Evolutionary conservation across 1,139 yeast species (phyloP).

Genomic region (Yamadazyma conglobata): DNA sequence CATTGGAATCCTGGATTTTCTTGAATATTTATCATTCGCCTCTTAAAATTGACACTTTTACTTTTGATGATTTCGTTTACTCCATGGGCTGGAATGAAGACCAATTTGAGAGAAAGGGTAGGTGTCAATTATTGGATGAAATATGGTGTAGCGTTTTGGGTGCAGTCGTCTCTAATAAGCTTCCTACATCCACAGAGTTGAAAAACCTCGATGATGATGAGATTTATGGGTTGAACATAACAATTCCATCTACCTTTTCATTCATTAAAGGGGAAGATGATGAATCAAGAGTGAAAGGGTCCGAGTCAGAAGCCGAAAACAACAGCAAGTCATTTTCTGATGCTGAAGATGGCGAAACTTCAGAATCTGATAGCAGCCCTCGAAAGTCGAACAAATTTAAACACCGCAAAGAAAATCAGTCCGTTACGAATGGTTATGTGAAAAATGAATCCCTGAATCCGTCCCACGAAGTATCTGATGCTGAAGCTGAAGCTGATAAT

Average conservation of each 20-base stretch:
- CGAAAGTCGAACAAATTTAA: too few relatives aligned
- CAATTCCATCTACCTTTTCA: constrained; percentile 37
- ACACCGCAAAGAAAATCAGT: too few relatives aligned
- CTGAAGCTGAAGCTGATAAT: constrained; percentile 13
- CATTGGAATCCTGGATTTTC: constrained; percentile 72
- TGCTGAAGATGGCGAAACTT: constrained; percentile 23
- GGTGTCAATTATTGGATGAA: constrained; percentile 63
- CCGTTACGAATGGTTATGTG: too few relatives aligned
- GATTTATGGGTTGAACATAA: constrained; percentile 34
- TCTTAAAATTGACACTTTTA: constrained; percentile 63
- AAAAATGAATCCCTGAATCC: too few relatives aligned
- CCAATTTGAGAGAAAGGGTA: constrained; percentile 38
- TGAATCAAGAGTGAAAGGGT: constrained; percentile 22
- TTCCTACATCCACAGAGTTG: constrained; percentile 23
- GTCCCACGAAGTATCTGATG: too few relatives aligned
- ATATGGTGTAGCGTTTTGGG: constrained; percentile 64
- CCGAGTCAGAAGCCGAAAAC: constrained; percentile 22
- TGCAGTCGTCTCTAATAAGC: constrained; percentile 39
- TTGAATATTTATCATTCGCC: constrained; percentile 68
- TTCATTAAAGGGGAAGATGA: constrained; percentile 18
- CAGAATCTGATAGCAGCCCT: constrained; percentile 12
- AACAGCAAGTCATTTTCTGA: constrained; percentile 19
- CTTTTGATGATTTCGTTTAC: constrained; percentile 74
- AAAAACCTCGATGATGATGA: constrained; percentile 25
- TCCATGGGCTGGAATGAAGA: constrained; percentile 56